phyloP scores from a whole-genome alignment of 768 basidiomycete species.

The Myochromella boudieri region DNA sequence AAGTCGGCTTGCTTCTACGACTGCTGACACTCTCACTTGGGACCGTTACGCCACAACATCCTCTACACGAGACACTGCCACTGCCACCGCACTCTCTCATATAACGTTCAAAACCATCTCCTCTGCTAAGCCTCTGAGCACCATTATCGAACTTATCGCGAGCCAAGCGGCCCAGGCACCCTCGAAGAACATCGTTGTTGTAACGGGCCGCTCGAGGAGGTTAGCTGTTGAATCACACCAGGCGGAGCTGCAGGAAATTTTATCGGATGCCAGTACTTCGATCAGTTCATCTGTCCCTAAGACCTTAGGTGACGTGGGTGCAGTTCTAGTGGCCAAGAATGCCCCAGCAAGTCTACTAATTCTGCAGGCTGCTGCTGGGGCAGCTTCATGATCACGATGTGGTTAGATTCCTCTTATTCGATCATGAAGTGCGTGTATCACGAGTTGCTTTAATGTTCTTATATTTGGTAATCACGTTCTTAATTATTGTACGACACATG shows the following conservation, averaged over 20 bases:
- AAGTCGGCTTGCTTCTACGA: conserved; percentile 70
- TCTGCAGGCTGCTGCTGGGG: conserved; percentile 35
- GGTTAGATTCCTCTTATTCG: not conserved
- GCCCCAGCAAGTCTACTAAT: conserved; percentile 52
- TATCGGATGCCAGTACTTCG: conserved; percentile 36
- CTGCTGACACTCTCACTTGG: conserved; percentile 84
- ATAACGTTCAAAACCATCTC: conserved; percentile 57
- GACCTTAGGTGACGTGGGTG: conserved; percentile 76
- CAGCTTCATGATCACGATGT: not conserved
- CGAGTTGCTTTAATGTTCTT: too few relatives aligned
- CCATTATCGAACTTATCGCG: conserved; percentile 45
- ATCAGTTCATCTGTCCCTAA: conserved; percentile 61
- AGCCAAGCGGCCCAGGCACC: conserved; percentile 25
- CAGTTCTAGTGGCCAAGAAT: conserved; percentile 60
- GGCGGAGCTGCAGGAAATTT: conserved; percentile 55
- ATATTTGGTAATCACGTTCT: too few relatives aligned
- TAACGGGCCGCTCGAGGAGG: conserved; percentile 73
- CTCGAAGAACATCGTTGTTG: conserved; percentile 56
- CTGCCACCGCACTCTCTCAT: conserved; percentile 52
- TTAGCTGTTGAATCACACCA: conserved; percentile 60
- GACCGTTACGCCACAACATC: conserved; percentile 48
- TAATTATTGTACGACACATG: too few relatives aligned
- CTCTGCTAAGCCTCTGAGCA: conserved; percentile 56
- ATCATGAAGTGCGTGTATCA: too few relatives aligned
- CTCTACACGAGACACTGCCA: conserved; percentile 23